A percentile compares a stretch with the other conserved stretches of the same genome.
Conservation (phyloP, 441 rosid species). For the Manihot esculenta region DNA sequence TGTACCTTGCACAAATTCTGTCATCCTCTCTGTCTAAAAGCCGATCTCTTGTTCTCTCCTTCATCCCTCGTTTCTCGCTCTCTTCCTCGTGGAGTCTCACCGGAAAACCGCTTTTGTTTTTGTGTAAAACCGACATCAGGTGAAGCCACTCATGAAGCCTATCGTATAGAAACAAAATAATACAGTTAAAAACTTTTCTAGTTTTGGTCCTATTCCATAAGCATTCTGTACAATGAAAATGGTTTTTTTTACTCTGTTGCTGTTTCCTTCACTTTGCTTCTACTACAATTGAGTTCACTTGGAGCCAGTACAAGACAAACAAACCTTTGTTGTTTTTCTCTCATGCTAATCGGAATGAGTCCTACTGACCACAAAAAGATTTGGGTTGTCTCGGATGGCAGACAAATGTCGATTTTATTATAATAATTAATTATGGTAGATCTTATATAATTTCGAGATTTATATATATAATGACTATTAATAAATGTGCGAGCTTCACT, state of each 20-base stretch:
- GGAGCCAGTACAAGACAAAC: constrained; percentile 69
- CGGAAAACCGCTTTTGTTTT: constrained; percentile 27
- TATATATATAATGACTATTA: too few relatives aligned
- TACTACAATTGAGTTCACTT: constrained; percentile 41
- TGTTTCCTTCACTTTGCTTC: constrained; percentile 18
- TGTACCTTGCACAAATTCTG: constrained; percentile 25
- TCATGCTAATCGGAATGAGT: constrained; percentile 69
- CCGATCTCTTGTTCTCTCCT: neutral
- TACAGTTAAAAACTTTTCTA: neutral
- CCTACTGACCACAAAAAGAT: too few relatives aligned
- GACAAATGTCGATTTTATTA: too few relatives aligned
- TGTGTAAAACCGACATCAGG: constrained; percentile 15
- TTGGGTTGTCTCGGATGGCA: too few relatives aligned
- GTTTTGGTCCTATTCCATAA: constrained; percentile 1
- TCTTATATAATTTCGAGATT: too few relatives aligned
- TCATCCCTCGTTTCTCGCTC: neutral
- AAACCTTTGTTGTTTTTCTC: constrained; percentile 75
- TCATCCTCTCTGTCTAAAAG: neutral
- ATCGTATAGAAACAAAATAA: neutral
- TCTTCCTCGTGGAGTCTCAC: constrained; percentile 36
- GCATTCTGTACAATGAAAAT: constrained; percentile 31
- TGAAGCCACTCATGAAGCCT: constrained; percentile 15
- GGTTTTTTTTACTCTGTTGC: constrained; percentile 9
- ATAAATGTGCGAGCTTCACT: too few relatives aligned
- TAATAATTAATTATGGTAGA: too few relatives aligned